Conservation (phyloP, 2,329 filamentous ascomycete genomes). For the Xylariaceae sp. region DNA sequence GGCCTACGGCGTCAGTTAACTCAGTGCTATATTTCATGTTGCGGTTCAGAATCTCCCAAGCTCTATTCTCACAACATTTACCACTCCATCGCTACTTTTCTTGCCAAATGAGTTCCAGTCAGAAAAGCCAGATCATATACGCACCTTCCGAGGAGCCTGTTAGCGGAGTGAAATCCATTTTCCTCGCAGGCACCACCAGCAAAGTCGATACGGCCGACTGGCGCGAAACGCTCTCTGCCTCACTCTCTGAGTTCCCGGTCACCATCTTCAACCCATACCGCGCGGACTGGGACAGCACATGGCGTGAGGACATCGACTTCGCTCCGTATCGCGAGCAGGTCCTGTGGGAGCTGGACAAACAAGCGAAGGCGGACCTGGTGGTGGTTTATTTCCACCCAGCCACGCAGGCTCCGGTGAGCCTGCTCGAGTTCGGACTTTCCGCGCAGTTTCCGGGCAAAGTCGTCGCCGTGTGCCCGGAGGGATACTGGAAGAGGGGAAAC, state of each 20-base stretch:
- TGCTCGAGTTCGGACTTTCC: constrained; percentile 17
- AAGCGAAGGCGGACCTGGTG: constrained; percentile 11
- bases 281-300: constrained; percentile 4
- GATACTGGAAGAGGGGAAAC: neutral
- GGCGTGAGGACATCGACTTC: constrained; percentile 6
- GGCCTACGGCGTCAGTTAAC: neutral
- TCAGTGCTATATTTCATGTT: neutral
- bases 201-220: neutral
- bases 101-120: neutral
- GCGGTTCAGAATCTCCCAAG: neutral
- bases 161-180: neutral
- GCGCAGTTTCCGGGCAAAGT: constrained; percentile 7
- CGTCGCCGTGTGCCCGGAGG: neutral
- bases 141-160: neutral
- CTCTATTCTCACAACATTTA: neutral
- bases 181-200: constrained; percentile 1
- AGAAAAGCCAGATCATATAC: constrained; percentile 1
- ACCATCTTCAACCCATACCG: constrained; percentile 5
- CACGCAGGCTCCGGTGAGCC: constrained; percentile 8
- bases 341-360: constrained; percentile 16
- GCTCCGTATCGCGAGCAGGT: constrained; percentile 10
- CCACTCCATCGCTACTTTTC: neutral
- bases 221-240: constrained; percentile 3
- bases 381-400: constrained; percentile 16
- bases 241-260: neutral